Evolutionary conservation across 2,329 filamentous ascomycete genomes (phyloP), one percentile per base, ranked within the genome.

Genomic region (Talaromyces sp.): DNA sequence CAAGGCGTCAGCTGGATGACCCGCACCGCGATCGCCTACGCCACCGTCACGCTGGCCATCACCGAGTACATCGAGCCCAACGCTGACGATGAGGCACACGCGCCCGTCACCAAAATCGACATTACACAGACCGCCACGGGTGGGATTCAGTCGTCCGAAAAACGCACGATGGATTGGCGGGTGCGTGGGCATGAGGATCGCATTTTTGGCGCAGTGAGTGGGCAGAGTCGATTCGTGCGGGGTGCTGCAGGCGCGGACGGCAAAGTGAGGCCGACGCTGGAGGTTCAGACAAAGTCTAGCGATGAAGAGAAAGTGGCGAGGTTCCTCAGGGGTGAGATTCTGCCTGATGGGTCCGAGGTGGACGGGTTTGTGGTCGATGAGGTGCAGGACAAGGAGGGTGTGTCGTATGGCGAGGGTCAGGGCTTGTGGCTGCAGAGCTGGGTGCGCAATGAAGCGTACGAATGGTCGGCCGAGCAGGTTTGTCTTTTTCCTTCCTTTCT

Each of bases 121-220:
- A 87, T 92, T 70, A 83, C 86, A 61, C 91, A 96, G 78, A 80
- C 83, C 53, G 80, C 84, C 41, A 90, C 89, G 9, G 90, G 87
- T 62, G 88, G 87, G 59, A 79, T 96, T 64, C 84, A 84, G 69
- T 92, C 82, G 19, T 76, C 77, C 19, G 87, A 90, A 71, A 69
- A 75, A 8, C 82, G 87, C 54, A 75, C 70, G 1, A 73, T 88
- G 2, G 81, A 88, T 70, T 86, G 82, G 77, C 72, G 75, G 26
- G 81, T 76, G 58, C 86, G 88, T 67, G 82, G 84, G 64, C 90
- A 93, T 79, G 78, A 78, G 26, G 91, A 96, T 79, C 87, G 86
- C 81, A 84, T 96, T 66, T 96, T 96, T 73, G 92, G 92, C 61
- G 78, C 77, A 59, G 82, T 95, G 64, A 78, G 79, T 56, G 90